phyloP scores from a whole-genome alignment of 2,329 filamentous ascomycete species.

The Clarireedia sp. region DNA sequence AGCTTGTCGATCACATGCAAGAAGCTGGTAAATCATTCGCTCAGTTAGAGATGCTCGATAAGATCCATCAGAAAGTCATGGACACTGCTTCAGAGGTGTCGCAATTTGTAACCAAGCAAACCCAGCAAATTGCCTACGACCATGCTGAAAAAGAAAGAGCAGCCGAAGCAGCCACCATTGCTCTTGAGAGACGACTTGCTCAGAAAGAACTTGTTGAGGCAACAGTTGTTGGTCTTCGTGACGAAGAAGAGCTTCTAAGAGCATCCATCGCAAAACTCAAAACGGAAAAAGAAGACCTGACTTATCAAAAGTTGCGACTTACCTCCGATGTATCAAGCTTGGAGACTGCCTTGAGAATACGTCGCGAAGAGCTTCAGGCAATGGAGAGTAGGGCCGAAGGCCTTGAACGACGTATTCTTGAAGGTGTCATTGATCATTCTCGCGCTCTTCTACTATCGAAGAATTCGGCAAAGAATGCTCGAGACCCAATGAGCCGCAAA shows the following conservation, averaged over 20 bases:
- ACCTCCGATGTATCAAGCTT: constrained; percentile 82
- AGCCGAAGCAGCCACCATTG: constrained; percentile 69
- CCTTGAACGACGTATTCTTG: constrained; percentile 84
- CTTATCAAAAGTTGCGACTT: constrained; percentile 69
- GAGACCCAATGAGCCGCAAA: constrained; percentile 44
- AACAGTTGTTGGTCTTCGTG: constrained; percentile 40
- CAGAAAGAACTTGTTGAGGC: constrained; percentile 56
- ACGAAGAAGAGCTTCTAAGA: constrained; percentile 56
- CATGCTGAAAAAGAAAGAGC: constrained; percentile 72
- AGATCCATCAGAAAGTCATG: constrained; percentile 82
- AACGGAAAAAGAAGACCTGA: constrained; percentile 65
- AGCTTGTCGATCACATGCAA: constrained; percentile 55
- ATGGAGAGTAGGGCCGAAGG: constrained; percentile 88
- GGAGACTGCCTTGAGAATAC: constrained; percentile 80
- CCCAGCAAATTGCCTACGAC: constrained; percentile 65
- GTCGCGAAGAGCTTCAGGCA: constrained; percentile 80
- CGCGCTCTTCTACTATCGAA: constrained; percentile 78
- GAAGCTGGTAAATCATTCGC: constrained; percentile 61
- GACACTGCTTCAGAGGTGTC: constrained; percentile 77
- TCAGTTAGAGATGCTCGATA: constrained; percentile 75
- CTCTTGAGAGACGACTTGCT: constrained; percentile 67
- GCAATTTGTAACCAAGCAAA: constrained; percentile 71
- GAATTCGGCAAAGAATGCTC: constrained; percentile 31
- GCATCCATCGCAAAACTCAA: constrained; percentile 41
- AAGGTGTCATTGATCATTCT: constrained; percentile 94